Evolutionary conservation across 768 basidiomycete species (phyloP).

Genomic region (Mrakia frigida): DNA sequence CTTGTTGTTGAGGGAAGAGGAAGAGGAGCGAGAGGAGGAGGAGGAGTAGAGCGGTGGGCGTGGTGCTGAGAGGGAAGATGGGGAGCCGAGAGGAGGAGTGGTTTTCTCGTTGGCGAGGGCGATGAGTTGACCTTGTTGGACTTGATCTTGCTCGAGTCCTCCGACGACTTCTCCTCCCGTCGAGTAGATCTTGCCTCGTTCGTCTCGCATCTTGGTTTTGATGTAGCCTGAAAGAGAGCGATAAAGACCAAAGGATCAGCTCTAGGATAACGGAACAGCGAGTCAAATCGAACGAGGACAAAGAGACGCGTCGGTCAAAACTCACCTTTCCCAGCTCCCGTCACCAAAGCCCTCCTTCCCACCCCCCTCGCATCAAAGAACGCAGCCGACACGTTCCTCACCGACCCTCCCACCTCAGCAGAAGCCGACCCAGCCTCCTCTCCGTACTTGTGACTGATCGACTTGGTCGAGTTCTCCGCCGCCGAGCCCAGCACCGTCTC

Average conservation of each 20-base stretch:
- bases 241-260: not conserved
- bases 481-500: not conserved
- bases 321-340: conserved; percentile 26
- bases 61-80: not conserved
- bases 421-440: conserved; percentile 29
- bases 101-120: conserved; percentile 1
- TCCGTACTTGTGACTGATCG: conserved; percentile 31
- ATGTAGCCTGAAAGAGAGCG: not conserved
- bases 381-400: conserved; percentile 24
- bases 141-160: not conserved
- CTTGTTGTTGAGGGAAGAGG: not conserved
- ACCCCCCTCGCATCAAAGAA: conserved; percentile 28
- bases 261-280: not conserved
- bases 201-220: conserved; percentile 19
- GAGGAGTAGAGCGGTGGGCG: not conserved
- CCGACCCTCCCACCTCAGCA: conserved; percentile 12
- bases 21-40: not conserved
- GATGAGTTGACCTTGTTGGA: not conserved
- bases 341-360: conserved; percentile 22
- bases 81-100: not conserved
- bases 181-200: conserved; percentile 23
- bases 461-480: not conserved
- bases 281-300: not conserved
- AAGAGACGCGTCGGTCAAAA: not conserved
- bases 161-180: conserved; percentile 8